These are phyloP conservation scores for Yamadazyma olivae DNA, from an alignment of 805 yeast genomes.

Conservation along the genomic window DNA sequence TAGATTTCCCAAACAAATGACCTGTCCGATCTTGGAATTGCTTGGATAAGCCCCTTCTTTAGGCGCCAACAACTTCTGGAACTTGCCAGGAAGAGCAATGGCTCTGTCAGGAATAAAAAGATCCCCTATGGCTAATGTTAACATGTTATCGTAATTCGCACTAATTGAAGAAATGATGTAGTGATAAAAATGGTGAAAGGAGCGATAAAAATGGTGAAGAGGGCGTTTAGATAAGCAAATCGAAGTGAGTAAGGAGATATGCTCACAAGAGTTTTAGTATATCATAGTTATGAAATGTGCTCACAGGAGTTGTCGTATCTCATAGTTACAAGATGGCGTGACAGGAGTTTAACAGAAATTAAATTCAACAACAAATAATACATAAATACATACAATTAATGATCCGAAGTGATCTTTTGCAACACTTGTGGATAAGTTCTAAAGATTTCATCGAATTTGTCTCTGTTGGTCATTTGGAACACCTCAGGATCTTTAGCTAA, in stretches of 20 bases:
- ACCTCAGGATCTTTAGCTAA: constrained; percentile 83
- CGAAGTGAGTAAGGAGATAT: no score
- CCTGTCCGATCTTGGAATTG: constrained; percentile 73
- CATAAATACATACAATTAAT: constrained; percentile 12
- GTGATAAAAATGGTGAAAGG: no score
- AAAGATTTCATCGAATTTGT: constrained; percentile 59
- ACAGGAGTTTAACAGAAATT: no score
- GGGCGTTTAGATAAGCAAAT: no score
- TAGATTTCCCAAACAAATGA: constrained; percentile 80
- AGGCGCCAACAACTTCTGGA: constrained; percentile 74
- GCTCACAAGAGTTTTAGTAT: no score
- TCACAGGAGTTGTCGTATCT: no score
- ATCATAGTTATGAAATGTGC: no score
- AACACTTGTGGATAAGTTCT: constrained; percentile 67
- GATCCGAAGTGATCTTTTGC: constrained; percentile 44
- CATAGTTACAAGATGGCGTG: no score
- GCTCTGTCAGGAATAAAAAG: constrained; percentile 87
- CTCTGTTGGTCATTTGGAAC: constrained; percentile 69
- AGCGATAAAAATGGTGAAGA: no score
- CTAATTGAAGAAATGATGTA: no score
- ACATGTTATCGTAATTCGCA: constrained; percentile 21
- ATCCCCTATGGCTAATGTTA: constrained; percentile 78
- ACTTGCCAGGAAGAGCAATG: constrained; percentile 56
- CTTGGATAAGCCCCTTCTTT: constrained; percentile 39
- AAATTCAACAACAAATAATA: background rate